Percentiles rank a stretch among this genome's conserved stretches.
Evolutionary conservation across 75 land plant genomes (phyloP).

Genomic region (Ceratopteris richardii): DNA sequence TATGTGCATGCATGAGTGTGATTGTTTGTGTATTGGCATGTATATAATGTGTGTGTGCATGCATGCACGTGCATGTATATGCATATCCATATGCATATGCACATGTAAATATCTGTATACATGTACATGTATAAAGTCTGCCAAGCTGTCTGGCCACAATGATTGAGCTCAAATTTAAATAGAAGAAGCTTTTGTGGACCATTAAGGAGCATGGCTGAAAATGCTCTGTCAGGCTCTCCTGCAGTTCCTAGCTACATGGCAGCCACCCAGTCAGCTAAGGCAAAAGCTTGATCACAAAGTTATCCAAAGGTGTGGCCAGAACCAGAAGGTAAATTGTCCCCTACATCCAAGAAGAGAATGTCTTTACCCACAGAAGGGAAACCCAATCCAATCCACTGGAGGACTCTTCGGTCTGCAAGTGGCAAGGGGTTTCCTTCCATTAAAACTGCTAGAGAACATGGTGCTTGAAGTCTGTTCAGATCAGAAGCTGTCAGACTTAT

Average conservation of each 20-base stretch:
- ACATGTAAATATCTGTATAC: too few relatives aligned
- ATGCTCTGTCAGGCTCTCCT: conserved; percentile 17
- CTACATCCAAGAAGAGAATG: neutral
- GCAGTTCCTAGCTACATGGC: conserved; percentile 77
- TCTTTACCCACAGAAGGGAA: conserved; percentile 1
- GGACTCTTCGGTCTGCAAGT: neutral
- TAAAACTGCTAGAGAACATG: neutral
- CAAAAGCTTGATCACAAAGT: conserved; percentile 47
- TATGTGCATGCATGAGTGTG: too few relatives aligned
- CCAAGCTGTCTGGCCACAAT: neutral
- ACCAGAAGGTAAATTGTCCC: neutral
- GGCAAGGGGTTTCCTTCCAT: neutral
- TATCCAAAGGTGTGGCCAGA: conserved; percentile 18
- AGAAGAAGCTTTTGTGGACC: conserved; percentile 1
- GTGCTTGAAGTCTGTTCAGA: neutral
- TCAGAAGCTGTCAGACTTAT: too few relatives aligned
- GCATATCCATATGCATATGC: too few relatives aligned
- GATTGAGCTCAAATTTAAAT: neutral
- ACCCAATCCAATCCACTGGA: conserved; percentile 1
- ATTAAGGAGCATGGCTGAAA: neutral
- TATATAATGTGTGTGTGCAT: too few relatives aligned
- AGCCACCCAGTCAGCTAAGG: conserved; percentile 74
- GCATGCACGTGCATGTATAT: too few relatives aligned
- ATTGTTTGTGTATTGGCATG: too few relatives aligned
- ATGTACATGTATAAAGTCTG: too few relatives aligned